phyloP scores from a whole-genome alignment of 805 yeast genomes.

The Wickerhamomyces ciferrii region DNA sequence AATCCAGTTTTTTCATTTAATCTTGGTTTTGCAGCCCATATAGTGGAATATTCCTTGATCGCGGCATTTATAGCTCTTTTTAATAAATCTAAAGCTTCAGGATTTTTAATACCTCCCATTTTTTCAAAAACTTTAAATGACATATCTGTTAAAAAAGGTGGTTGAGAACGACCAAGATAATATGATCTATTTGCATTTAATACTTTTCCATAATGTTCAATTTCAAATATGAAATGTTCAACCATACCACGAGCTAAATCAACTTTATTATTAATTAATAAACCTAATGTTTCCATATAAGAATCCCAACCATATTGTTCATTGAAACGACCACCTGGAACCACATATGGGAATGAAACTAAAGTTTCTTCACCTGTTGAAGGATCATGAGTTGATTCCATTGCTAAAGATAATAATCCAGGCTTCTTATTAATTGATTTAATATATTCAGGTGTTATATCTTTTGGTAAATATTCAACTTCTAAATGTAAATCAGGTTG shows the following conservation, averaged over 20 bases:
- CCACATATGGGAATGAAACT: constrained; percentile 79
- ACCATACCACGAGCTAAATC: constrained; percentile 87
- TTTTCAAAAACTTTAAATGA: constrained; percentile 62
- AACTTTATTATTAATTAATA: constrained; percentile 57
- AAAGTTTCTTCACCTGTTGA: constrained; percentile 42
- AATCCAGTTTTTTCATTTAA: constrained; percentile 69
- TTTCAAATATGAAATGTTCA: constrained; percentile 87
- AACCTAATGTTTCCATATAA: constrained; percentile 84
- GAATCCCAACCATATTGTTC: constrained; percentile 99
- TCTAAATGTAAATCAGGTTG: constrained; percentile 58
- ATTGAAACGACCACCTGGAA: constrained; percentile 96
- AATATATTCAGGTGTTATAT: constrained; percentile 73
- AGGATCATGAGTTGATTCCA: constrained; percentile 48
- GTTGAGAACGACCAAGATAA: constrained; percentile 89
- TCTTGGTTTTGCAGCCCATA: constrained; percentile 79
- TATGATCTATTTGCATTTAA: constrained; percentile 92
- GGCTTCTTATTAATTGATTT: constrained; percentile 75
- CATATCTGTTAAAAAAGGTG: constrained; percentile 96
- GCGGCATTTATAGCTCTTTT: constrained; percentile 68
- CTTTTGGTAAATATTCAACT: constrained; percentile 71
- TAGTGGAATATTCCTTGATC: constrained; percentile 74
- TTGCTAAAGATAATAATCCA: constrained; percentile 80
- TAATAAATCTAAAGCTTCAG: constrained; percentile 55
- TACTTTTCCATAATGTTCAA: constrained; percentile 85
- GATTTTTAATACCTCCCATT: constrained; percentile 41